Conservation (phyloP, 1,284 basidiomycete species). For the Malassezia dermatis region DNA sequence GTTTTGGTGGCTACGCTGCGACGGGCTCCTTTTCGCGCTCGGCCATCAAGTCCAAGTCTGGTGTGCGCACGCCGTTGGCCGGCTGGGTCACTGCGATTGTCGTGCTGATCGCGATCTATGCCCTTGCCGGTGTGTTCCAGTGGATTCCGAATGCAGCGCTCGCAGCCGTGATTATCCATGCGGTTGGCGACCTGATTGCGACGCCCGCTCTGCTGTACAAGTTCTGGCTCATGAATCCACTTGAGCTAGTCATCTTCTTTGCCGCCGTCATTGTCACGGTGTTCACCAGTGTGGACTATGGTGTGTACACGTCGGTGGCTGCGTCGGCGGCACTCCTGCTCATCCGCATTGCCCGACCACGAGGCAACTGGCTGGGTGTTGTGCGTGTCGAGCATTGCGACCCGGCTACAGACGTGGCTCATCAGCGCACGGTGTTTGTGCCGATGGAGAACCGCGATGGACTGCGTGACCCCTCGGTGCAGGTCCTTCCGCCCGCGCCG, state of each 20-base stretch:
- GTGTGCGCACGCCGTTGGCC: constrained; percentile 84
- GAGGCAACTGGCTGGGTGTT: constrained; percentile 82
- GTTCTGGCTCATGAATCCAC: constrained; percentile 85
- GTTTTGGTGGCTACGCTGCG: constrained; percentile 85
- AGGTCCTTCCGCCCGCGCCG: constrained; percentile 67
- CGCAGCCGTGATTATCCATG: constrained; percentile 85
- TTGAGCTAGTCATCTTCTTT: constrained; percentile 83
- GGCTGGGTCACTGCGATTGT: constrained; percentile 78
- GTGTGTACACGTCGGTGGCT: constrained; percentile 80
- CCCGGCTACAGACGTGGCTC: constrained; percentile 4
- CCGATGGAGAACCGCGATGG: constrained; percentile 57
- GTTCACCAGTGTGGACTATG: constrained; percentile 63
- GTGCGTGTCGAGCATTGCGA: constrained; percentile 51
- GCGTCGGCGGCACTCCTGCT: constrained; percentile 75
- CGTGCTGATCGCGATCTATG: constrained; percentile 87
- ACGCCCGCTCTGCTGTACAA: constrained; percentile 74
- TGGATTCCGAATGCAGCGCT: constrained; percentile 56
- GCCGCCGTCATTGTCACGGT: constrained; percentile 75
- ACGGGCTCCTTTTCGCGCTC: constrained; percentile 97
- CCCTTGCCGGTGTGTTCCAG: constrained; percentile 54
- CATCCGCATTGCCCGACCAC: constrained; percentile 78
- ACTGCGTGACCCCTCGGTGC: constrained; percentile 62
- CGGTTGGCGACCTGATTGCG: constrained; percentile 77
- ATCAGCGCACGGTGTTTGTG: constrained; percentile 61
- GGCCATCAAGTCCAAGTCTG: constrained; percentile 88